A percentile compares a stretch with the other conserved stretches of the same genome.
These are phyloP conservation scores for Podospora didyma DNA, from an alignment of 495 filamentous ascomycete species.

Conservation along the genomic window DNA sequence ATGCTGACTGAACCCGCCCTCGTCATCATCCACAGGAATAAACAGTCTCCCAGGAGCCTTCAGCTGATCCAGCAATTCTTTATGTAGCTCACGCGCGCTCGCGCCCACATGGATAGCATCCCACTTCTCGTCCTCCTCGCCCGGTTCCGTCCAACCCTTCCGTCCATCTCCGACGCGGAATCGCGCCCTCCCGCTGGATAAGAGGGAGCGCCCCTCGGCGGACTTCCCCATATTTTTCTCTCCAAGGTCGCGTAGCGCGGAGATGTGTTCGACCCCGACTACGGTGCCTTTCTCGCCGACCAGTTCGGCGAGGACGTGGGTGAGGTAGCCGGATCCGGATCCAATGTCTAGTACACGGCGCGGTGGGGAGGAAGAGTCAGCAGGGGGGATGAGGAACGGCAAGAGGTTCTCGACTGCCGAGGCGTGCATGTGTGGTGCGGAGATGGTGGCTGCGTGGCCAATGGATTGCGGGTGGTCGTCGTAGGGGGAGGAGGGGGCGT, in stretches of 20 bases:
- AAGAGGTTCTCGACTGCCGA: constrained; percentile 66
- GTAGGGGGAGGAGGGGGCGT: constrained; percentile 65
- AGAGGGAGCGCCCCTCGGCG: constrained; percentile 55
- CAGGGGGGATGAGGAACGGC: constrained; percentile 49
- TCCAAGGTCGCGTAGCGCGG: constrained; percentile 68
- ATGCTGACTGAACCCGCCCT: constrained; percentile 53
- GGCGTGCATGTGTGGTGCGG: constrained; percentile 97
- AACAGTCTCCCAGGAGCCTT: constrained; percentile 76
- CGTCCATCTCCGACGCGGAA: constrained; percentile 83
- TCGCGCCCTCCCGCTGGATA: constrained; percentile 57
- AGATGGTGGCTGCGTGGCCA: constrained; percentile 85
- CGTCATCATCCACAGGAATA: constrained; percentile 73
- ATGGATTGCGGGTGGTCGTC: constrained; percentile 89
- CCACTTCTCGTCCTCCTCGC: constrained; percentile 42
- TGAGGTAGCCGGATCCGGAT: constrained; percentile 86
- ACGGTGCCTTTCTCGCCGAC: constrained; percentile 63
- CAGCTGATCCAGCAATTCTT: constrained; percentile 72
- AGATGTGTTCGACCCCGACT: constrained; percentile 88
- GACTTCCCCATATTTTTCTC: constrained; percentile 71
- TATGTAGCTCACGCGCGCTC: constrained; percentile 70
- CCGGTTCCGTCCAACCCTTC: constrained; percentile 57
- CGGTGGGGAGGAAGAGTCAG: constrained; percentile 31
- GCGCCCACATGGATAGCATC: constrained; percentile 98
- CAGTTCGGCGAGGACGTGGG: constrained; percentile 81
- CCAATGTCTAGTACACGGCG: constrained; percentile 78